phyloP scores from a whole-genome alignment of 768 basidiomycete genomes.

The Kwoniella mangroviensis region DNA sequence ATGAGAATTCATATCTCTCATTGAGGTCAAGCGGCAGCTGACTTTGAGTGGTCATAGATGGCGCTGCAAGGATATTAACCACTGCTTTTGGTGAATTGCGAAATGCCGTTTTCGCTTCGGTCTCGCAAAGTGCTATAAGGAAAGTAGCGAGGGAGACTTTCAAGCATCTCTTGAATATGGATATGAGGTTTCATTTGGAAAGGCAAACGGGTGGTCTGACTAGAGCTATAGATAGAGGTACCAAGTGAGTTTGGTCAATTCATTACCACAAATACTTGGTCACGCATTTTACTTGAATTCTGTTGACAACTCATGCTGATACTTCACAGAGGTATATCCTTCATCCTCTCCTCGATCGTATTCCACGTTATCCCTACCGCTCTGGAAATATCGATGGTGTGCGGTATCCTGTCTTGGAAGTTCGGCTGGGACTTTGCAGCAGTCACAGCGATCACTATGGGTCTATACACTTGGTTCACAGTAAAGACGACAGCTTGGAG shows the following conservation, averaged over 20 bases:
- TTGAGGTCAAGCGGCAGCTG: neutral
- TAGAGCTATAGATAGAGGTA: slow-evolving; percentile 94
- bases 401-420: slow-evolving; percentile 97
- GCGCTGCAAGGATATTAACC: slow-evolving; percentile 84
- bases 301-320: neutral
- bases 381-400: slow-evolving; percentile 93
- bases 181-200: slow-evolving; percentile 88
- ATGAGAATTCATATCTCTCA: neutral
- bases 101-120: slow-evolving; percentile 94
- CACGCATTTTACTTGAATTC: neutral
- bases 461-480: slow-evolving; percentile 95
- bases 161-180: slow-evolving; percentile 85
- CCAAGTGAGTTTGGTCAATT: slow-evolving; percentile 69
- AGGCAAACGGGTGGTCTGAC: slow-evolving; percentile 95
- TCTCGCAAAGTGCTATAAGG: slow-evolving; percentile 91
- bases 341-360: slow-evolving; percentile 86
- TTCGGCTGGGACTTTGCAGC: slow-evolving; percentile 98
- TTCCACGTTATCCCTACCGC: slow-evolving; percentile 97
- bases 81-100: slow-evolving; percentile 88
- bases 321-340: slow-evolving; percentile 81
- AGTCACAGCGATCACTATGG: slow-evolving; percentile 81
- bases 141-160: slow-evolving; percentile 96
- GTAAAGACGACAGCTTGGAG: slow-evolving; percentile 95
- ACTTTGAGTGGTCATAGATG: slow-evolving; percentile 65
- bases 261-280: neutral